A percentile compares a stretch with the other conserved stretches of the same genome.
Conservation (phyloP, 2,329 filamentous ascomycete genomes). For the Aureobasidium musti region DNA sequence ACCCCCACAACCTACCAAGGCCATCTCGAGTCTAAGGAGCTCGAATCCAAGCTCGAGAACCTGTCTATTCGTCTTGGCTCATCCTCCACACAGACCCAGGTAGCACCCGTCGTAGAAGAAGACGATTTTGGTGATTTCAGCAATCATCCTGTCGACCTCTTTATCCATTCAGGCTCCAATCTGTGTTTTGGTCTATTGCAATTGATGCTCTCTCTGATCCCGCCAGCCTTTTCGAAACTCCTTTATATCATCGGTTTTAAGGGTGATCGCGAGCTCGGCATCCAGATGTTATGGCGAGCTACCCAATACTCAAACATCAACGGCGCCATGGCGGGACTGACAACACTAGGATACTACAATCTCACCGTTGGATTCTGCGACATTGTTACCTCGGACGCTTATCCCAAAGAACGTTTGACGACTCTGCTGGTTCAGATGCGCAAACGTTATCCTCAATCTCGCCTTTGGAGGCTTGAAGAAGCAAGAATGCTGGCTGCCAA, state of each 20-base stretch:
- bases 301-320: slow-evolving; percentile 83
- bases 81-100: background rate
- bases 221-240: slow-evolving; percentile 83
- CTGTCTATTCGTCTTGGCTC: slow-evolving; percentile 14
- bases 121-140: slow-evolving; percentile 66
- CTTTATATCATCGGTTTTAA: slow-evolving; percentile 87
- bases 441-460: slow-evolving; percentile 73
- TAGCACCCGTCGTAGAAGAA: slow-evolving; percentile 44
- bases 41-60: slow-evolving; percentile 34
- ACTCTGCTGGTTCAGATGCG: slow-evolving; percentile 73
- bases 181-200: slow-evolving; percentile 88
- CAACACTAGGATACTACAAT: slow-evolving; percentile 85
- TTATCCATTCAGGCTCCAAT: slow-evolving; percentile 84
- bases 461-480: slow-evolving; percentile 87
- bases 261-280: slow-evolving; percentile 79
- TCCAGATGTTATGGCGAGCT: slow-evolving; percentile 87
- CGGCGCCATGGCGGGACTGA: slow-evolving; percentile 82
- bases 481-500: slow-evolving; percentile 72
- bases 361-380: slow-evolving; percentile 83
- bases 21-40: slow-evolving; percentile 44
- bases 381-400: slow-evolving; percentile 70
- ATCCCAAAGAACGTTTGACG: slow-evolving; percentile 68
- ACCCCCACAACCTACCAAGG: slow-evolving; percentile 54
- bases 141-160: slow-evolving; percentile 73
- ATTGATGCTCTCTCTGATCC: slow-evolving; percentile 87